Evolutionary conservation across 2,329 filamentous ascomycete genomes (phyloP), one percentile per base, ranked within the genome.

Genomic region (Alternaria novae-zelandiae): DNA sequence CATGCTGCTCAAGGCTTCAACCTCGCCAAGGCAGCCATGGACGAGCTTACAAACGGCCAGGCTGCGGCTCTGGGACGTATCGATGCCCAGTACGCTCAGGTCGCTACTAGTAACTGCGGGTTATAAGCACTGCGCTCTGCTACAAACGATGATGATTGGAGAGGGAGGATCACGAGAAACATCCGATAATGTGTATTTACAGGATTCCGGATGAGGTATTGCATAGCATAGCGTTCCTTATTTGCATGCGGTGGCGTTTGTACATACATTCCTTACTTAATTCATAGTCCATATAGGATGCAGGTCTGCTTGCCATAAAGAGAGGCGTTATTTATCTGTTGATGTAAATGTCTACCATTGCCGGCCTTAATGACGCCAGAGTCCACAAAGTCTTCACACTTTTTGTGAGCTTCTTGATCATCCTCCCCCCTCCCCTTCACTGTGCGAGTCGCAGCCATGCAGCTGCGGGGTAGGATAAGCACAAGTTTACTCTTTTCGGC

Each of bases 1-100:
- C 76, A 79, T 65, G 72, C 81, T 4, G 81, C 73, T 5, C 75
- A 75, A 43, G 84, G 84, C 9, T 84, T 87, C 78, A 86, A 86
- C 70, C 71, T 87, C 45, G 82, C 81, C 26, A 74, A 82, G 72
- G 59, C 64, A 11, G 85, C 85, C 3, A 82, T 87, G 83, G 79
- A 87, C 70, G 69, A 74, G 36, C 76, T 87, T 65, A 87, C 86
- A 11, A 79, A 81, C 57, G 76, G 75, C 25, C 78, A 83, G 67
- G 85, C 85, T 21, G 78, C 67, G 13, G 57, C 78, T 25, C 69
- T 84, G 32, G 84, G 84, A 17, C 78, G 83, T 26, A 78, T 86
- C 9, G 80, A 83, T 49, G 82, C 80, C 5, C 68, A 70, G 32
- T 79, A 79, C 23, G 72, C 70, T 5, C 76, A 81, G 65, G 81